Conservation (phyloP, 441 rosid genomes). For the Pelargonium citronellum region DNA sequence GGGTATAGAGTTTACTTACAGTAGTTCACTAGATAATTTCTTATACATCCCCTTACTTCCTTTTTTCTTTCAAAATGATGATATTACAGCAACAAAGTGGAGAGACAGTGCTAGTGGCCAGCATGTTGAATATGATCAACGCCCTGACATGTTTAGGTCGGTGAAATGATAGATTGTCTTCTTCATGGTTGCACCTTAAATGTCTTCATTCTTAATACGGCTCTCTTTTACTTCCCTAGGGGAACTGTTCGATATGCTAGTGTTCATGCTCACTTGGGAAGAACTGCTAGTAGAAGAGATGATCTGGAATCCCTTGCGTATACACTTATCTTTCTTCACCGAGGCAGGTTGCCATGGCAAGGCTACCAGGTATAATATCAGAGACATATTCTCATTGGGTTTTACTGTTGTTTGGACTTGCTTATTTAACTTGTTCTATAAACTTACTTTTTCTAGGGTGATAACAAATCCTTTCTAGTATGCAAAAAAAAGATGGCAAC, state of each 20-base stretch:
- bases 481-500: conserved; percentile 98
- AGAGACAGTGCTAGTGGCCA: conserved; percentile 65
- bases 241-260: no score
- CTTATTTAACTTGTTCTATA: not conserved
- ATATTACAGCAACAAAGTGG: conserved; percentile 89
- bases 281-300: conserved; percentile 97
- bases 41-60: conserved; percentile 7
- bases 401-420: conserved; percentile 9
- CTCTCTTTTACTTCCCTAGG: conserved; percentile 25
- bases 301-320: conserved; percentile 97
- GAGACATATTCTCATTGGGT: not conserved
- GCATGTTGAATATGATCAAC: conserved; percentile 96
- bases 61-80: conserved; percentile 14
- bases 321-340: conserved; percentile 80
- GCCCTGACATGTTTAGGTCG: conserved; percentile 98
- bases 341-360: conserved; percentile 97
- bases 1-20: not conserved
- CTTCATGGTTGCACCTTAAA: not conserved
- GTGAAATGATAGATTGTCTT: conserved; percentile 15
- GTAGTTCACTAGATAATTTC: not conserved
- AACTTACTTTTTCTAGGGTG: conserved; percentile 46
- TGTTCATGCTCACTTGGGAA: conserved; percentile 84
- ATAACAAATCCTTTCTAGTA: conserved; percentile 90
- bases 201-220: conserved; percentile 16
- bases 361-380: conserved; percentile 73